phyloP scores from a whole-genome alignment of 805 yeast genomes.

The Sugiyamaella lignohabitans region DNA sequence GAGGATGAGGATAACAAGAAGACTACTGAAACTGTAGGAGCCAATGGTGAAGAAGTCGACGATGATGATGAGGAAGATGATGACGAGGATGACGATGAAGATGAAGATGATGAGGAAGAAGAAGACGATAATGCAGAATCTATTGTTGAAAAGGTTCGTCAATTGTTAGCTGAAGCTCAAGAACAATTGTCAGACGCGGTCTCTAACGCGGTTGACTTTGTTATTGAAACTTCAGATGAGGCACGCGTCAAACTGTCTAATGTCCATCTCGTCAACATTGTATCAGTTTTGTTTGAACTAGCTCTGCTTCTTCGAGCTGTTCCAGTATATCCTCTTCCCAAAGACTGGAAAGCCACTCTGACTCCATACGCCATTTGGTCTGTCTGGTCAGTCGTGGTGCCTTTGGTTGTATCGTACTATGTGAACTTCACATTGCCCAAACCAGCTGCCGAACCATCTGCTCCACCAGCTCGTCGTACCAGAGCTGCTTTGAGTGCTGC shows the following conservation, averaged over 20 bases:
- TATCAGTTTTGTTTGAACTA: conserved; percentile 14
- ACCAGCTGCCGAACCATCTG: conserved; percentile 4
- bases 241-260: conserved; percentile 26
- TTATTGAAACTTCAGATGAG: conserved; percentile 13
- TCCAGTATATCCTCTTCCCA: conserved; percentile 10
- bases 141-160: conserved; percentile 14
- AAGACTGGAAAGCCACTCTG: conserved; percentile 19
- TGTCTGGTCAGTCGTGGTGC: conserved; percentile 22
- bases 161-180: conserved; percentile 19
- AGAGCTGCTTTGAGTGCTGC: conserved; percentile 8
- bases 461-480: conserved; percentile 8
- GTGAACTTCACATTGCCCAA: conserved; percentile 29
- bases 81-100: conserved; percentile 18
- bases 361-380: conserved; percentile 26
- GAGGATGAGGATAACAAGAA: conserved; percentile 8
- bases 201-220: conserved; percentile 12
- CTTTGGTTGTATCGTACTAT: conserved; percentile 26
- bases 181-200: conserved; percentile 18
- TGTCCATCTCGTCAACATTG: conserved; percentile 25
- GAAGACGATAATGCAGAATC: conserved; percentile 17
- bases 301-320: conserved; percentile 10
- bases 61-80: conserved; percentile 19
- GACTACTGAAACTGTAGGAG: conserved; percentile 16
- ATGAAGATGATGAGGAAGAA: conserved; percentile 20
- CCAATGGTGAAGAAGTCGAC: no score